Conservation (phyloP, 768 basidiomycete species). For the Sistotremastrum suecicum region DNA sequence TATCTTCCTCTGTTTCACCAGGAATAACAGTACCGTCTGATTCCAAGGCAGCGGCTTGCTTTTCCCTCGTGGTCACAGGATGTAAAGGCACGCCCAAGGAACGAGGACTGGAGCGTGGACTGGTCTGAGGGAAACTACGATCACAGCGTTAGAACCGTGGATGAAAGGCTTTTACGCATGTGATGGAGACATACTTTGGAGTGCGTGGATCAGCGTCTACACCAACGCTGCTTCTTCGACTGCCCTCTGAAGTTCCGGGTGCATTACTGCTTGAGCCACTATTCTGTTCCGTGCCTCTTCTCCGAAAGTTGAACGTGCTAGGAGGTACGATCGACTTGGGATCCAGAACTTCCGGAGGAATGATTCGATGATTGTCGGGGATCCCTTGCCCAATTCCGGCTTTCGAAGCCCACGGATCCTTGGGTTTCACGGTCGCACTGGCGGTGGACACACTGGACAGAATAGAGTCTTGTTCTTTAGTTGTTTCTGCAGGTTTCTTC, state of each 20-base stretch:
- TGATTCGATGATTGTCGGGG: slow-evolving; percentile 60
- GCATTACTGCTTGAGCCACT: slow-evolving; percentile 6
- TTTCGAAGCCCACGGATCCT: slow-evolving; percentile 17
- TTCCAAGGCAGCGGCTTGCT: neutral
- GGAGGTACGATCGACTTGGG: slow-evolving; percentile 72
- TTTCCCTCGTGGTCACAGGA: no score
- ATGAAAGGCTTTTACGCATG: no score
- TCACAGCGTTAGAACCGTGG: no score
- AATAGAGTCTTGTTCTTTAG: slow-evolving; percentile 5
- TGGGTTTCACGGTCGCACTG: slow-evolving; percentile 7
- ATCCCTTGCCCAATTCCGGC: slow-evolving; percentile 28
- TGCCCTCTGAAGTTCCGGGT: neutral
- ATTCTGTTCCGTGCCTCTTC: slow-evolving; percentile 16
- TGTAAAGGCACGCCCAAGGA: no score
- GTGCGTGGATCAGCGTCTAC: neutral
- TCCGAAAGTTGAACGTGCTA: slow-evolving; percentile 61
- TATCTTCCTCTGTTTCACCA: slow-evolving; percentile 76
- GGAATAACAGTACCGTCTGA: slow-evolving; percentile 59
- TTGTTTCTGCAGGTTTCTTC: slow-evolving; percentile 11
- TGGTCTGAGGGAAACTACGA: no score
- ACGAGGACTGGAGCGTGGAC: no score
- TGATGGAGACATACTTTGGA: no score
- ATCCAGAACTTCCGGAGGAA: slow-evolving; percentile 70
- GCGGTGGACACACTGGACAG: slow-evolving; percentile 15
- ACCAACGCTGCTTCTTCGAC: slow-evolving; percentile 2